Percentiles rank a stretch among this genome's conserved stretches.
Evolutionary conservation across 768 basidiomycete species (phyloP).

Genomic region (Naganishia vaughanmartiniae): DNA sequence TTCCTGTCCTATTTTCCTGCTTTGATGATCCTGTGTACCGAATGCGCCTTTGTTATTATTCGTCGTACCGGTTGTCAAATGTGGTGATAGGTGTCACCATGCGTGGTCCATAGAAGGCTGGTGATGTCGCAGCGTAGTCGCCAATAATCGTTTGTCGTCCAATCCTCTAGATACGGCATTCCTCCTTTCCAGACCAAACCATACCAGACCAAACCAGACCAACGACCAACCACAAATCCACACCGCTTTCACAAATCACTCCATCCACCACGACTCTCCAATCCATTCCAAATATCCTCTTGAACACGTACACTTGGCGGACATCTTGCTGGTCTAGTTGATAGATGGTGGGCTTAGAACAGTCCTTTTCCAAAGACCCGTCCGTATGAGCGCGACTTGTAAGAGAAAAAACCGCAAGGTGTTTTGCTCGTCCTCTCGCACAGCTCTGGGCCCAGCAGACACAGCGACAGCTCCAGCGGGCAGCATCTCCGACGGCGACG

Average conservation of each 20-base stretch:
- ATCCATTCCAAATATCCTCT: not conserved
- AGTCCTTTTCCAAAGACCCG: not conserved
- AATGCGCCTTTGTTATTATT: not conserved
- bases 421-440: not conserved
- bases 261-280: slow-evolving; percentile 15
- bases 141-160: not conserved
- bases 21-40: not conserved
- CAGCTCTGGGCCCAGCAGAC: not conserved
- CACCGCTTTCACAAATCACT: not conserved
- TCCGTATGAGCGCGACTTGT: not conserved
- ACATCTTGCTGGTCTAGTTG: slow-evolving; percentile 37
- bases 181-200: not conserved
- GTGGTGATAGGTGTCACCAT: not conserved
- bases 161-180: not conserved
- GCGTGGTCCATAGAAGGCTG: not conserved
- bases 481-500: not conserved
- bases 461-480: not conserved
- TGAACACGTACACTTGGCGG: slow-evolving; percentile 43
- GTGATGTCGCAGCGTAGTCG: no score
- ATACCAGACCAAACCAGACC: slow-evolving; percentile 18
- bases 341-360: slow-evolving; percentile 23
- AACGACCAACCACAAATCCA: not conserved
- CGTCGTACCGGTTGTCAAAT: not conserved
- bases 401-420: not conserved
- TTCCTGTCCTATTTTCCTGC: not conserved